A percentile compares a stretch with the other conserved stretches of the same genome.
phyloP scores from a whole-genome alignment of 2,329 filamentous ascomycete genomes.

The Trichoderma polysporum region DNA sequence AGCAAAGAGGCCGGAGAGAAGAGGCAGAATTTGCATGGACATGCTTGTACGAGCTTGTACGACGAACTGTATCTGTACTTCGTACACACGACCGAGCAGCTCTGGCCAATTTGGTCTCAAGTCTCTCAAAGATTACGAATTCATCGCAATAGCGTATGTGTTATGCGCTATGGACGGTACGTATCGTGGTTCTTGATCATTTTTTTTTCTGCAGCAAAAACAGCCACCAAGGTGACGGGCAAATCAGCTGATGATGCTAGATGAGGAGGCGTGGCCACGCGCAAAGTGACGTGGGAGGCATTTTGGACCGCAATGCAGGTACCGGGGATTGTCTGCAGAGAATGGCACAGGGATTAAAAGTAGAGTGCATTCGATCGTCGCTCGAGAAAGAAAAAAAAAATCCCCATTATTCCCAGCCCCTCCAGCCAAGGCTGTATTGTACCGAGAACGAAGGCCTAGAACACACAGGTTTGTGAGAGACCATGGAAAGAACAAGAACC shows the following conservation, averaged over 20 bases:
- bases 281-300: conserved; percentile 19
- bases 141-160: neutral
- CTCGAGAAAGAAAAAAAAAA: neutral
- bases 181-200: neutral
- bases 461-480: neutral
- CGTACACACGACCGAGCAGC: too few relatives aligned
- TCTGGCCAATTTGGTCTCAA: neutral
- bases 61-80: too few relatives aligned
- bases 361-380: neutral
- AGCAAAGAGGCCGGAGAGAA: neutral
- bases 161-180: neutral
- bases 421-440: neutral
- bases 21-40: neutral
- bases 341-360: conserved; percentile 4
- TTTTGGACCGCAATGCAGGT: conserved; percentile 20
- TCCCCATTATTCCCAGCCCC: neutral
- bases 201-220: neutral
- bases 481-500: neutral
- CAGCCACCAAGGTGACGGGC: neutral
- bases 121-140: neutral
- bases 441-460: neutral
- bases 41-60: too few relatives aligned
- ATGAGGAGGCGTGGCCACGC: conserved; percentile 7
- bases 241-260: conserved; percentile 10
- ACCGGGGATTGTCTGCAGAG: conserved; percentile 17